Conservation (phyloP, 495 filamentous ascomycete genomes). For the Neurospora sp. region DNA sequence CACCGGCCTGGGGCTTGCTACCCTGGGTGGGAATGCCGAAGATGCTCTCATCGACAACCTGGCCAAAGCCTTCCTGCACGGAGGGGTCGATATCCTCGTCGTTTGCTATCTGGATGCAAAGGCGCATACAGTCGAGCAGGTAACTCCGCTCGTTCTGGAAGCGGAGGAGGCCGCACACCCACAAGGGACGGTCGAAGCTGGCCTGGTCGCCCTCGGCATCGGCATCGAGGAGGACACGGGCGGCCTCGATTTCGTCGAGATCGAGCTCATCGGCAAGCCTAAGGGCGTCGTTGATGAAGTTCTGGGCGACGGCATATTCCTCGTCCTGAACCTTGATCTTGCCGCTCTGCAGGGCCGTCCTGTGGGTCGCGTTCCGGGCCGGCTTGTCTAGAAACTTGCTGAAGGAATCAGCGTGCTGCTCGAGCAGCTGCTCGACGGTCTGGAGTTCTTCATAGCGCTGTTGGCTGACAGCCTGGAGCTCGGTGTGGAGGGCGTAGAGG, state of each 20-base stretch:
- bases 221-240: constrained; percentile 57
- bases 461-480: constrained; percentile 59
- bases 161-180: constrained; percentile 64
- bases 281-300: constrained; percentile 71
- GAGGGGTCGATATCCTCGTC: constrained; percentile 37
- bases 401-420: constrained; percentile 60
- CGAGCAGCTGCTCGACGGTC: constrained; percentile 55
- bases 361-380: constrained; percentile 56
- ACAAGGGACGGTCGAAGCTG: constrained; percentile 53
- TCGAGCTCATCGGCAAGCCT: constrained; percentile 77
- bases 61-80: constrained; percentile 27
- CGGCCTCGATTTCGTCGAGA: constrained; percentile 80
- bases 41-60: constrained; percentile 29
- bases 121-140: constrained; percentile 70
- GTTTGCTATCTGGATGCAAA: constrained; percentile 56
- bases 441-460: constrained; percentile 51
- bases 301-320: constrained; percentile 72
- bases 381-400: constrained; percentile 67
- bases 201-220: constrained; percentile 55
- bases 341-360: constrained; percentile 40
- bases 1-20: constrained; percentile 1
- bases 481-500: constrained; percentile 67
- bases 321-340: constrained; percentile 58
- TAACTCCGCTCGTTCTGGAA: constrained; percentile 76
- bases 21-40: constrained; percentile 22